These are phyloP conservation scores for Didymella pomorum DNA, from an alignment of 2,329 filamentous ascomycete species.

Conservation along the genomic window DNA sequence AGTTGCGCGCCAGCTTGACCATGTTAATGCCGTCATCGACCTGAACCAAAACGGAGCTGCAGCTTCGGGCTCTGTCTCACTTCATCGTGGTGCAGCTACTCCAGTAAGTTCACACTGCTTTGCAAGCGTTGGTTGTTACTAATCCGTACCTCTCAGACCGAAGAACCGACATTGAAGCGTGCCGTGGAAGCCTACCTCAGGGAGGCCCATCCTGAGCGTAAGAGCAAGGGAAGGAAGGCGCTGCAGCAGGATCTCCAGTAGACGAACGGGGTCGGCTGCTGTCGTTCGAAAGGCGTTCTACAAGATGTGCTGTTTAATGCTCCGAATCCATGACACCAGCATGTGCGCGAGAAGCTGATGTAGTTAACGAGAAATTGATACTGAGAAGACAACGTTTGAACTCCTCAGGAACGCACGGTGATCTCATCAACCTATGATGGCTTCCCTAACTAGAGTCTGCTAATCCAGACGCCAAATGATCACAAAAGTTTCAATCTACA, in stretches of 20 bases:
- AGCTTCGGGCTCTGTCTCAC: background rate
- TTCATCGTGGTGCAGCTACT: background rate
- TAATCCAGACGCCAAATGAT: background rate
- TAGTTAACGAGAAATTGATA: background rate
- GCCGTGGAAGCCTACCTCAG: constrained; percentile 18
- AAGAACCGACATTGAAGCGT: constrained; percentile 11
- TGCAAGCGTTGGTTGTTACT: background rate
- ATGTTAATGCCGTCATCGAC: constrained; percentile 5
- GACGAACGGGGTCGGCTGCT: background rate
- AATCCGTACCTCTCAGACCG: background rate
- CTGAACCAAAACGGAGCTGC: background rate
- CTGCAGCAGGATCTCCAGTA: constrained; percentile 6
- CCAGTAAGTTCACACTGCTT: background rate
- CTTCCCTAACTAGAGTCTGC: background rate
- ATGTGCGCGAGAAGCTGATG: background rate
- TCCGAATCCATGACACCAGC: background rate
- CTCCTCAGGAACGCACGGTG: background rate
- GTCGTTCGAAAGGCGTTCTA: background rate
- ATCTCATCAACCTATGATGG: background rate
- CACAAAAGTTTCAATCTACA: constrained; percentile 31
- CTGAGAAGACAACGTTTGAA: background rate
- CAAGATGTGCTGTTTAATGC: background rate
- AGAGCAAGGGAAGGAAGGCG: constrained; percentile 1
- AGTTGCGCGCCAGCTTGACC: constrained; percentile 5
- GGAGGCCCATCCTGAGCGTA: constrained; percentile 10